phyloP scores from a whole-genome alignment of 768 basidiomycete genomes.

The Gloeostereum incarnatum region DNA sequence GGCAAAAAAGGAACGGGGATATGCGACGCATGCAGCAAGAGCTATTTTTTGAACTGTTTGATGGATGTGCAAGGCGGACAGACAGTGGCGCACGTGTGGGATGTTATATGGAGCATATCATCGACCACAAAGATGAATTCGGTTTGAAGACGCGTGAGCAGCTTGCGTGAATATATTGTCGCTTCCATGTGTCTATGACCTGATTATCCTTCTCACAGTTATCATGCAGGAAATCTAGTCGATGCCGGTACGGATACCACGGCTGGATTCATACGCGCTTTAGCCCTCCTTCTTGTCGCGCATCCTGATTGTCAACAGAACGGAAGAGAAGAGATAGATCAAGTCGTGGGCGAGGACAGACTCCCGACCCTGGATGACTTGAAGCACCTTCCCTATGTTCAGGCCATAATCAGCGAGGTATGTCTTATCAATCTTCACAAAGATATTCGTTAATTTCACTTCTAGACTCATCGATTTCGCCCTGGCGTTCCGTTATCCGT shows the following conservation, averaged over 20 bases:
- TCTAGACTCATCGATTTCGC: neutral
- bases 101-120: constrained; percentile 15
- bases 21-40: constrained; percentile 1
- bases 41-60: constrained; percentile 14
- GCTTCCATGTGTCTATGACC: constrained; percentile 6
- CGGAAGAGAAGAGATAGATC: constrained; percentile 28
- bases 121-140: neutral
- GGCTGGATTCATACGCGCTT: neutral
- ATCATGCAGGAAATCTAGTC: neutral
- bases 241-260: constrained; percentile 6
- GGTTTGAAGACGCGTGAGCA: constrained; percentile 2
- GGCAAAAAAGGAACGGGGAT: constrained; percentile 1
- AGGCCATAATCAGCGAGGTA: constrained; percentile 14
- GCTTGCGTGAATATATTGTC: too few species aligned
- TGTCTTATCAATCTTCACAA: constrained; percentile 1
- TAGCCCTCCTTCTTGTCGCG: constrained; percentile 18
- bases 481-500: neutral
- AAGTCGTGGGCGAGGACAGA: constrained; percentile 16
- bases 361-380: constrained; percentile 13
- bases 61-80: constrained; percentile 10
- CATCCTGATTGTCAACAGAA: constrained; percentile 36
- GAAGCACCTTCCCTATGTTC: constrained; percentile 13
- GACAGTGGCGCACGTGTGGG: constrained; percentile 11
- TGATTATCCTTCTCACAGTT: neutral
- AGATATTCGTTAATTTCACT: neutral